Evolutionary conservation across 2,329 filamentous ascomycete species (phyloP), one percentile per base, ranked within the genome.

Genomic region (Apiospora koreana): DNA sequence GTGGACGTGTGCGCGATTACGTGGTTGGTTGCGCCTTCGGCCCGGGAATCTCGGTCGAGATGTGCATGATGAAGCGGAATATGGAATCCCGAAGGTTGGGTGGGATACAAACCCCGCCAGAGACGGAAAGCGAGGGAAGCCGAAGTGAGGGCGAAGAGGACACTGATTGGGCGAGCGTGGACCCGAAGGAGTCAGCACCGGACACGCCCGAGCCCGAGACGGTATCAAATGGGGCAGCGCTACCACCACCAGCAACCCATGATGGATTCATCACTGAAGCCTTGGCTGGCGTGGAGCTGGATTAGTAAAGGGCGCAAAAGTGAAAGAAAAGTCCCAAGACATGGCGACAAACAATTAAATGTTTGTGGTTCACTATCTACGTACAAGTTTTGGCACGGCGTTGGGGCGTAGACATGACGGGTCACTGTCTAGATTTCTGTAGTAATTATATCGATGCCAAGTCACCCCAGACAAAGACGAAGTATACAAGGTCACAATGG

Each of bases 1-100:
- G 78, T 1, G 86, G 85, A 2, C 81, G 81, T 21, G 79, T 80
- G 68, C 74, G 85, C 45, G 88, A 92, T 65, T 87, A 89, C 70
- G 85, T 93, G 6, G 85, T 93, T 1, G 90, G 88, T 1, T 91
- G 89, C 73, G 91, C 91, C 1, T 93, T 93, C 76, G 91, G 91
- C 0, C 91, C 91, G 0, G 91, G 91, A 0, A 89, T 93, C 73
- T 79, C 87, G 6, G 86, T 93, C 41, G 91, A 93, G 81, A 91
- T 91, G 87, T 90, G 88, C 77, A 84, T 92, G 80, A 78, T 93
- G 75, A 90, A 86, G 80, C 82, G 88, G 54, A 82, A 83, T 68
- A 74, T 82, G 76, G 75, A 72, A 41, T 48, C 68, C 7, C 74
- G 72, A 23, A 77, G 74, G 6, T 66, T 76, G n/a, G 77, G 75